Evolutionary conservation across 495 filamentous ascomycete species (phyloP), one percentile per base, ranked within the genome.

Genomic region (Lasiosphaeria hispida): DNA sequence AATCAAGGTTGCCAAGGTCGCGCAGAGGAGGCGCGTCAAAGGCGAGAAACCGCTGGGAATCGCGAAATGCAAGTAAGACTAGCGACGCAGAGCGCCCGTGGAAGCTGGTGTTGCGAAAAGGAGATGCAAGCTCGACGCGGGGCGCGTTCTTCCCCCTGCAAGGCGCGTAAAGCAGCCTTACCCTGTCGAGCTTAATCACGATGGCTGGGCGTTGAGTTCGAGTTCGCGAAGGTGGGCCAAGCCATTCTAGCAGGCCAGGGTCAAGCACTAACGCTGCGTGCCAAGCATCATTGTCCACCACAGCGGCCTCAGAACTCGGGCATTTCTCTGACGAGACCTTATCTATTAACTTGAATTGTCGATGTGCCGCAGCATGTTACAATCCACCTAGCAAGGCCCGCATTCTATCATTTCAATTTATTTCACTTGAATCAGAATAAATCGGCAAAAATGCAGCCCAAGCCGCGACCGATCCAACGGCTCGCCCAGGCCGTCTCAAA

Each of bases 401-500:
- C 4, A 18, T 15, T 23, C 52, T 10, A 10, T 18, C 17, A 55
- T 18, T 19, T 34, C 38, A 34, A 14, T 33, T 49, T 19, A 33
- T 36, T 49, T 49, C 10, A 33, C 50, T 13, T 23, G 11, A 3
- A 42, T 18, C 39, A 1, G 11, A 30, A 54, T 14, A 19, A 54
- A 38, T 30, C 23, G 23, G 23, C 23, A 5, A 66, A 40, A 11
- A 71, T 71, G 71, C 65, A 65, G 48, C 65, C 63, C 19, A 65
- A 61, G 40, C 44, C 59, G 8, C 81, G 94, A 39, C 94, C 93
- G 7, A 91, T 99, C 63, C 89, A 96, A 66, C 92, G 87, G 61
- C 87, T 99, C 64, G 93, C 92, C 1, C 79, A 85, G 50, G 89
- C 92, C 2, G 87, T 87, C 9, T 87, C 86, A 2, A 87, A 91